phyloP scores from a whole-genome alignment of 331 rosid species.

The Pyracantha coccinea region DNA sequence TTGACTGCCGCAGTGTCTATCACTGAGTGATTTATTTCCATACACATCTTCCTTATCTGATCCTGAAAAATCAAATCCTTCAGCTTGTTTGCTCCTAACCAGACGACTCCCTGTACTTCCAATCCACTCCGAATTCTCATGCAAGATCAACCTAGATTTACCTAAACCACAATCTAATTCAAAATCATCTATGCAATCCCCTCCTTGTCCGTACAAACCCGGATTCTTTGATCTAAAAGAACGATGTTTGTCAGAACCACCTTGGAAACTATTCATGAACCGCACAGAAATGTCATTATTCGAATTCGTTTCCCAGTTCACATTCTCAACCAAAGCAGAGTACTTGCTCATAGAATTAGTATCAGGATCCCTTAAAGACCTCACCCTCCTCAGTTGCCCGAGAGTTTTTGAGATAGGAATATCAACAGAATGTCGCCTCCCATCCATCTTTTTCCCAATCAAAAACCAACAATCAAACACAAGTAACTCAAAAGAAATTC shows the following conservation, averaged over 20 bases:
- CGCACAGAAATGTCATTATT: slow-evolving; percentile 49
- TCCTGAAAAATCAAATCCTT: slow-evolving; percentile 18
- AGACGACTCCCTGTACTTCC: slow-evolving; percentile 4
- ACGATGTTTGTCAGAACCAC: slow-evolving; percentile 27
- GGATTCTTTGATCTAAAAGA: slow-evolving; percentile 28
- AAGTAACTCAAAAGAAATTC: too few species aligned
- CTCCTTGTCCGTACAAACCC: slow-evolving; percentile 18
- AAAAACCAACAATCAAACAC: not conserved
- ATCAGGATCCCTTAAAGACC: slow-evolving; percentile 90
- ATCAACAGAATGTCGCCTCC: slow-evolving; percentile 85
- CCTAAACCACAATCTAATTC: slow-evolving; percentile 22
- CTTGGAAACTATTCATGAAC: slow-evolving; percentile 32
- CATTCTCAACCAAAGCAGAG: slow-evolving; percentile 51
- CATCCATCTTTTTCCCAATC: slow-evolving; percentile 47
- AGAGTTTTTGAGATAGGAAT: slow-evolving; percentile 79
- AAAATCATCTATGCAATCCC: slow-evolving; percentile 28
- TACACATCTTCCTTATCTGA: slow-evolving; percentile 21
- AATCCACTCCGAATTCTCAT: slow-evolving; percentile 19
- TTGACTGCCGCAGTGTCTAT: slow-evolving; percentile 36
- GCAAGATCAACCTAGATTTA: slow-evolving; percentile 26
- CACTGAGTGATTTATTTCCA: slow-evolving; percentile 31
- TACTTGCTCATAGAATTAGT: slow-evolving; percentile 59
- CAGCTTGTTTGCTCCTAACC: slow-evolving; percentile 16
- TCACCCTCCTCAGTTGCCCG: slow-evolving; percentile 69
- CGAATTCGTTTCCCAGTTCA: slow-evolving; percentile 58